A percentile compares a stretch with the other conserved stretches of the same genome.
These are phyloP conservation scores for Crucihimalaya himalaica DNA, from an alignment of 345 rosid species.

Conservation along the genomic window DNA sequence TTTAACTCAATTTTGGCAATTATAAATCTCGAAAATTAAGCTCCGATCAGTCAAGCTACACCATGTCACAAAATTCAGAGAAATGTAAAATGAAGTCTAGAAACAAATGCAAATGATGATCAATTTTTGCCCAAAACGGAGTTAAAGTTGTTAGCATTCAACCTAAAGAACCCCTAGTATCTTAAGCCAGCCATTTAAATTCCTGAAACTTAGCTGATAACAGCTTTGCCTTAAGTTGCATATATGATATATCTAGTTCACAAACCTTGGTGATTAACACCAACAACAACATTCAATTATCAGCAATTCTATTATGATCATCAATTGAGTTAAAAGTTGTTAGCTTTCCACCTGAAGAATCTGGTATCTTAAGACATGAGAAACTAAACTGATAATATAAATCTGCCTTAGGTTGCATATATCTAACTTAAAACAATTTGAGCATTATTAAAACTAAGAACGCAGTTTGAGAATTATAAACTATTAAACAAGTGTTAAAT, in stretches of 20 bases:
- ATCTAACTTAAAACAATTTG: background rate
- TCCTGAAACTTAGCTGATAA: background rate
- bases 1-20: background rate
- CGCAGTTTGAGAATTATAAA: background rate
- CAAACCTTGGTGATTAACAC: no score
- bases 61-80: background rate
- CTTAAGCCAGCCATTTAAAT: background rate
- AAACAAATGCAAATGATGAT: background rate
- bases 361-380: background rate
- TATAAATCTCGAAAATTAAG: background rate
- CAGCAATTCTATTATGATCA: background rate
- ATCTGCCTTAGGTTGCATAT: background rate
- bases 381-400: background rate
- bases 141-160: background rate
- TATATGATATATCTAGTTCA: no score
- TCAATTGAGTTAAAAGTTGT: background rate
- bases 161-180: background rate
- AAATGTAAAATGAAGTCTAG: background rate
- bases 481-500: background rate
- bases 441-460: background rate
- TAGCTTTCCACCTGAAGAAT: conserved; percentile 1
- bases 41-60: background rate
- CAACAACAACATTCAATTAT: background rate
- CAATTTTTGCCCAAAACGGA: background rate
- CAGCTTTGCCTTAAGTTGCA: background rate